phyloP scores from a whole-genome alignment of 2,329 filamentous ascomycete genomes.

The Aureobasidium zeae region DNA sequence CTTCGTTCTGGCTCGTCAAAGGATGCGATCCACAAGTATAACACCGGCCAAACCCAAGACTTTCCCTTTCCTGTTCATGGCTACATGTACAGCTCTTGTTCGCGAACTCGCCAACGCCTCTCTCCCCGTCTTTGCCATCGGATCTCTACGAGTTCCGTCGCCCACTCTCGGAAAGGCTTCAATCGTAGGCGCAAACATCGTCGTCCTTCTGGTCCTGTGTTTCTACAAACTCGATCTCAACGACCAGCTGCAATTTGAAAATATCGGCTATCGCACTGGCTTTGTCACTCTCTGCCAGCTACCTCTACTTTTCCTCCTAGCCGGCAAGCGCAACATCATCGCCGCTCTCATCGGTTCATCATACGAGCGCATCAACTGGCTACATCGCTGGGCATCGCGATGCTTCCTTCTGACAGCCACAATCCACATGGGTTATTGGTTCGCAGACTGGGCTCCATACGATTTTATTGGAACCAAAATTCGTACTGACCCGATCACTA shows the following conservation, averaged over 20 bases:
- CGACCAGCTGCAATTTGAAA: conserved; percentile 44
- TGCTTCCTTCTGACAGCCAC: conserved; percentile 60
- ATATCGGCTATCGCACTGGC: conserved; percentile 48
- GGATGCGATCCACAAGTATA: conserved; percentile 36
- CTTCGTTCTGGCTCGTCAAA: conserved; percentile 40
- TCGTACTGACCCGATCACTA: conserved; percentile 53
- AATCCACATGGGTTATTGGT: conserved; percentile 62
- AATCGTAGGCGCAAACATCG: conserved; percentile 38
- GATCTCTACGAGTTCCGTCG: conserved; percentile 29
- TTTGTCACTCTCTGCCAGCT: conserved; percentile 46
- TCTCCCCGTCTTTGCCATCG: conserved; percentile 28
- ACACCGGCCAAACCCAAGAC: conserved; percentile 47
- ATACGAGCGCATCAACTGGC: conserved; percentile 63
- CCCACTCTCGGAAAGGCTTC: conserved; percentile 32
- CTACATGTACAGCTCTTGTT: conserved; percentile 44
- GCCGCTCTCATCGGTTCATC: conserved; percentile 53
- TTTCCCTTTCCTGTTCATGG: conserved; percentile 38
- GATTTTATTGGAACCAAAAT: conserved; percentile 53
- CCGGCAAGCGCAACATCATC: conserved; percentile 50
- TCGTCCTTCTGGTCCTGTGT: conserved; percentile 45
- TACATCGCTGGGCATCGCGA: conserved; percentile 63
- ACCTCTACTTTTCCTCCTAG: conserved; percentile 47
- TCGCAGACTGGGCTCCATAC: conserved; percentile 52
- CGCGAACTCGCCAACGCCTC: conserved; percentile 46
- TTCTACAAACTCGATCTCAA: conserved; percentile 47